phyloP scores from a whole-genome alignment of 164 flowering plant genomes.

The Vitis labrusca region DNA sequence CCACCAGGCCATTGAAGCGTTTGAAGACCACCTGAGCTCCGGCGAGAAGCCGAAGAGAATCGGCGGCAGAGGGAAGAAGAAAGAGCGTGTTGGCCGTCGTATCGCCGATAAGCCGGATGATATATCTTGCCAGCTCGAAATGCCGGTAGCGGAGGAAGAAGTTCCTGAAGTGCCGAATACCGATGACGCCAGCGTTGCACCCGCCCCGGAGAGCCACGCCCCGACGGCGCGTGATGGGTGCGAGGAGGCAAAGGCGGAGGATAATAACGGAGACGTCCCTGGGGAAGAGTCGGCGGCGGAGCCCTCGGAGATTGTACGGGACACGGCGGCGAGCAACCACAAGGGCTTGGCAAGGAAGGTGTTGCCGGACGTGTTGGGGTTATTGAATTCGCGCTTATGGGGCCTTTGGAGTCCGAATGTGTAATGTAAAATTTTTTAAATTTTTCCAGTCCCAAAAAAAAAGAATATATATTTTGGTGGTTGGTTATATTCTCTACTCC shows the following conservation, averaged over 20 bases:
- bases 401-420: conserved; percentile 70
- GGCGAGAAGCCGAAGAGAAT: conserved; percentile 27
- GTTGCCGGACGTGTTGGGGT: conserved; percentile 77
- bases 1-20: conserved; percentile 74
- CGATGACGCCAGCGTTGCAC: background rate
- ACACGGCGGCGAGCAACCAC: conserved; percentile 17
- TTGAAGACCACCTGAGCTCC: conserved; percentile 56
- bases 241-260: conserved; percentile 7
- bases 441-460: conserved; percentile 4
- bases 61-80: conserved; percentile 20
- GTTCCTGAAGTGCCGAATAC: background rate
- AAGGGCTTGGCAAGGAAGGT: conserved; percentile 70
- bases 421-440: conserved; percentile 8
- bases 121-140: conserved; percentile 5
- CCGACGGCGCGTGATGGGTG: background rate
- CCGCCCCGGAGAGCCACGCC: too few species aligned
- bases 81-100: conserved; percentile 20
- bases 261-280: too few species aligned
- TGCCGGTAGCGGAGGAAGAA: background rate
- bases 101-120: conserved; percentile 4
- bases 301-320: background rate
- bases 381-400: conserved; percentile 83
- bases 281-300: conserved; percentile 1
- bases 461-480: conserved; percentile 7
- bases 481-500: background rate